A percentile compares a stretch with the other conserved stretches of the same genome.
Conservation (phyloP, 805 yeast species). For the Wickerhamia fluorescens region DNA sequence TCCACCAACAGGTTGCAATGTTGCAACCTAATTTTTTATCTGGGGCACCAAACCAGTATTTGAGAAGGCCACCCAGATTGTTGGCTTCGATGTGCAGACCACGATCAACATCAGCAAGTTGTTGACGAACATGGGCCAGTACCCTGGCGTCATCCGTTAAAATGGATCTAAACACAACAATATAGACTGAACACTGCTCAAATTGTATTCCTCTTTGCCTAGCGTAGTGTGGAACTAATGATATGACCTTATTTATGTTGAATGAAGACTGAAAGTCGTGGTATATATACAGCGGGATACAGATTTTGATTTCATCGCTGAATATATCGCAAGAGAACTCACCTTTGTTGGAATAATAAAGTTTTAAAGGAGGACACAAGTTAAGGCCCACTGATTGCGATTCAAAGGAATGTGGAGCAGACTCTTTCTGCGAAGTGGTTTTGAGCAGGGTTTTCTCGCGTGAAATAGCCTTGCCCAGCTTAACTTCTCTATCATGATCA, state of each 20-base stretch:
- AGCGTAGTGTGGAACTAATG: conserved; percentile 10
- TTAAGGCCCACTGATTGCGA: no score
- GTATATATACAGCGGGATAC: no score
- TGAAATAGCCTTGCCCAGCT: no score
- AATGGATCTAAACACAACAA: conserved; percentile 29
- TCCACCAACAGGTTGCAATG: conserved; percentile 37
- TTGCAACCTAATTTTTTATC: conserved; percentile 23
- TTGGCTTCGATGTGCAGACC: conserved; percentile 30
- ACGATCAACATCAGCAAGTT: conserved; percentile 22
- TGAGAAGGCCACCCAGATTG: conserved; percentile 28
- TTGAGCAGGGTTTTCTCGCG: no score
- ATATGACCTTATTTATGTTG: conserved; percentile 18
- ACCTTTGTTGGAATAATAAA: no score
- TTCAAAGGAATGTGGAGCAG: no score
- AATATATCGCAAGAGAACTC: no score
- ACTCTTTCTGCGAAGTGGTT: no score
- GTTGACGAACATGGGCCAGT: conserved; percentile 16
- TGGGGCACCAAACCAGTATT: conserved; percentile 35
- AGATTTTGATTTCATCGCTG: no score
- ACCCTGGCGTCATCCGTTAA: conserved; percentile 18
- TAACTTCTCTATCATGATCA: no score
- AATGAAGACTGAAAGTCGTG: no score
- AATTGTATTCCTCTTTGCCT: conserved; percentile 5
- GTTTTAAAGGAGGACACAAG: no score
- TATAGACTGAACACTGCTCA: conserved; percentile 17